Conservation (phyloP, 2,329 filamentous ascomycete genomes). For the Davidsoniella australis region DNA sequence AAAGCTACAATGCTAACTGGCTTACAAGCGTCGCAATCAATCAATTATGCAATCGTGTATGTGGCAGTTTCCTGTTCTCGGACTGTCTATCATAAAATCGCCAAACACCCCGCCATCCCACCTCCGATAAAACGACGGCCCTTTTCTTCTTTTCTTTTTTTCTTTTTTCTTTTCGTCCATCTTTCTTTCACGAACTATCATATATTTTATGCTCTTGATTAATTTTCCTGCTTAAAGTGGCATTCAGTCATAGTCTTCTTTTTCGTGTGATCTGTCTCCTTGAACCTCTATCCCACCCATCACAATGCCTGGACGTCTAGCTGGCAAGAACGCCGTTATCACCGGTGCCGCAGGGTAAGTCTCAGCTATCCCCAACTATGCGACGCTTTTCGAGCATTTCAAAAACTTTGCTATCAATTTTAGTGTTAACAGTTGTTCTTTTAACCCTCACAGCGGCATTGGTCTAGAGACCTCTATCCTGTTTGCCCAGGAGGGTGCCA, state of each 20-base stretch:
- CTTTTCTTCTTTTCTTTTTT: background rate
- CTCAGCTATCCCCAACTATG: no score
- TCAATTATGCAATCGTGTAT: no score
- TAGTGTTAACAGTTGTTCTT: background rate
- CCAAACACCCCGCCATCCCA: no score
- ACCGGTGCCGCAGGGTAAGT: conserved; percentile 74
- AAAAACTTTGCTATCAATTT: background rate
- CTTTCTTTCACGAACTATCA: background rate
- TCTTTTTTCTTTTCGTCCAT: background rate
- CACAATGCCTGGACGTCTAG: conserved; percentile 28
- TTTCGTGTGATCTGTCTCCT: background rate
- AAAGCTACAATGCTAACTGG: no score
- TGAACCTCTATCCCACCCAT: background rate
- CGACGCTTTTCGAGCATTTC: no score
- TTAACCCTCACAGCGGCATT: conserved; percentile 48
- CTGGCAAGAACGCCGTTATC: conserved; percentile 51
- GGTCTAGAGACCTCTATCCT: conserved; percentile 84
- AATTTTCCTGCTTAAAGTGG: no score
- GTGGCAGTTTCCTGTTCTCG: no score
- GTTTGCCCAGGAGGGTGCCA: conserved; percentile 76
- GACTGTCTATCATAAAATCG: no score
- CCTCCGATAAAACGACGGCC: no score
- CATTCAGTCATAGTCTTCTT: background rate
- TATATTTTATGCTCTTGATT: no score
- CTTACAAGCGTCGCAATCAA: no score